These are phyloP conservation scores for Sporothrix humicola DNA, from an alignment of 2,329 filamentous ascomycete species.

Conservation along the genomic window DNA sequence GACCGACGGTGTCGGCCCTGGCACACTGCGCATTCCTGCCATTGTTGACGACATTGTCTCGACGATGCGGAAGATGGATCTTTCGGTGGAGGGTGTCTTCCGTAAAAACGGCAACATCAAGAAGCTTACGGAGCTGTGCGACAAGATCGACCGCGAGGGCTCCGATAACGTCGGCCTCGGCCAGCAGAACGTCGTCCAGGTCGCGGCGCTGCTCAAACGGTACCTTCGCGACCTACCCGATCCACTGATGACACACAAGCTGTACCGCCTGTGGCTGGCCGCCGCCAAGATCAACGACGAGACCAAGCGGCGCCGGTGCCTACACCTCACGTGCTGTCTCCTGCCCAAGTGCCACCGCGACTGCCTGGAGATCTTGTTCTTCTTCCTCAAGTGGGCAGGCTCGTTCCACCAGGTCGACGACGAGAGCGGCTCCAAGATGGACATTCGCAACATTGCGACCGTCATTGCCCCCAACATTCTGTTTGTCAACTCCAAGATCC, in stretches of 20 bases:
- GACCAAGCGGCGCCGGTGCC: conserved; percentile 79
- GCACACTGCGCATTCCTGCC: conserved; percentile 87
- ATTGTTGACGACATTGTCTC: conserved; percentile 93
- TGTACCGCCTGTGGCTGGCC: conserved; percentile 87
- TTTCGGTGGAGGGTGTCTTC: conserved; percentile 98
- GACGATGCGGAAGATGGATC: conserved; percentile 97
- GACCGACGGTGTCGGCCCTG: conserved; percentile 94
- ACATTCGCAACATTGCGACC: conserved; percentile 94
- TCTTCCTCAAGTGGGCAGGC: conserved; percentile 95
- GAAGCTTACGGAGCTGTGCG: conserved; percentile 82
- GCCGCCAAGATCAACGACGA: conserved; percentile 86
- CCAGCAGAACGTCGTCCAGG: conserved; percentile 88
- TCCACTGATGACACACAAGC: conserved; percentile 91
- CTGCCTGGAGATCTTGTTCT: conserved; percentile 92
- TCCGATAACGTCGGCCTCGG: conserved; percentile 85
- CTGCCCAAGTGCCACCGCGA: conserved; percentile 92
- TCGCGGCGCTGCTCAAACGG: conserved; percentile 92
- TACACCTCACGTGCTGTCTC: conserved; percentile 91
- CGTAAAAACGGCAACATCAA: conserved; percentile 99
- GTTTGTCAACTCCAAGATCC: conserved; percentile 69
- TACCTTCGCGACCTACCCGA: conserved; percentile 95
- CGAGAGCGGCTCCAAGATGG: conserved; percentile 98
- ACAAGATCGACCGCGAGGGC: conserved; percentile 83
- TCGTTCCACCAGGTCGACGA: conserved; percentile 98
- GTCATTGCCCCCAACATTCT: conserved; percentile 97